Base-by-base conservation (phyloP, 2,329 filamentous ascomycete genomes). In the Fusarium siculi region DNA sequence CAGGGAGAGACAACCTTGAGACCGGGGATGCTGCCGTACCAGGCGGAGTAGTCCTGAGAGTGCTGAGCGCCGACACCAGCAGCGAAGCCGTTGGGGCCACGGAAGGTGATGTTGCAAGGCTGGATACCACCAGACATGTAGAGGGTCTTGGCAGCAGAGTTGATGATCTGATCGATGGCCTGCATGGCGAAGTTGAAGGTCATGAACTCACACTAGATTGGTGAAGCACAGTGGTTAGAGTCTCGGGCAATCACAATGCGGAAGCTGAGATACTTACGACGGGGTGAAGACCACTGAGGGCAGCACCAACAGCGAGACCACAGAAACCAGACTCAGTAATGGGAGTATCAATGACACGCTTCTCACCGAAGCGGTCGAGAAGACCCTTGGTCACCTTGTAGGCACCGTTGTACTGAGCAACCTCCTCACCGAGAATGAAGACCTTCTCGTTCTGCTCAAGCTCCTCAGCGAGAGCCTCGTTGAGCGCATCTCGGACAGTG, bases 151-250 rank as follows among this genome's bases (percentile, higher is more conserved):
- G 95, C 96, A 78, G 89, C 96, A 55, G 96, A 98, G 91, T 99
- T 99, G 91, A 99, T 95, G 82, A 99, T 94, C 85, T 99, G 96
- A 84, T 99, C 96, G 85, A 99, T 99, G 82, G 96, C 94, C 88
- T 99, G 96, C 96, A 99, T 99, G 84, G 96, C 96, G 83, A 98
- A 98, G 91, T 99, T 99, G 91, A 97, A 98, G 81, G 96, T 99
- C 96, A 99, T 99, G 90, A 99, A 99, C 88, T 99, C 96, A 90
- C 93, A 96, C 94, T 96, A 68, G 18, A 69, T 23, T 28, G 42
- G n/a, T 54, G 23, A 46, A 60, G 50, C 18, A 58, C 44, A 44
- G 46, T 28, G 23, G 47, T 76, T 46, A 75, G 76, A 53, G 25
- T 30, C 30, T 25, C 42, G 32, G 43, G 70, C 56, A 62, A 65